phyloP scores from a whole-genome alignment of 257 asterid genomes.

The Gentiana straminea region DNA sequence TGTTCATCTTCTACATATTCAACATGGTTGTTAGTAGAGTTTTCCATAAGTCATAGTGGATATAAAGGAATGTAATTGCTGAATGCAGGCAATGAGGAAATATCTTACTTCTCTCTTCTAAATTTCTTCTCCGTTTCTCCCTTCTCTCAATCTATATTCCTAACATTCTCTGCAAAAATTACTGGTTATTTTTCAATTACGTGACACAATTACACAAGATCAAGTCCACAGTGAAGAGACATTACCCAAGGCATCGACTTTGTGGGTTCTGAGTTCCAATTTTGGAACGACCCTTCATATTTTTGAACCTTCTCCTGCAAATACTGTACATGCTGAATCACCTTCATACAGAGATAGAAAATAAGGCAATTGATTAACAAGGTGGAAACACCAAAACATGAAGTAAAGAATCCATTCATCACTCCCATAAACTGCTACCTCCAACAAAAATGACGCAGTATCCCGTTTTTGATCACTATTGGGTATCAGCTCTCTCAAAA shows the following conservation, averaged over 20 bases:
- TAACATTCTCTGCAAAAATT: too few species aligned
- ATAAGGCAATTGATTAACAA: constrained; percentile 15
- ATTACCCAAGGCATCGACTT: constrained; percentile 96
- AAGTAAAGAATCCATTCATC: too few species aligned
- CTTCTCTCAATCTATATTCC: too few species aligned
- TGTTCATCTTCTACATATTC: too few species aligned
- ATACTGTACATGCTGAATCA: constrained; percentile 72
- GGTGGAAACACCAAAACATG: neutral
- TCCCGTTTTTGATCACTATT: constrained; percentile 81
- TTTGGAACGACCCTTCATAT: constrained; percentile 72
- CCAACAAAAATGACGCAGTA: constrained; percentile 79
- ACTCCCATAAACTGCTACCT: constrained; percentile 26
- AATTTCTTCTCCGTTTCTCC: too few species aligned
- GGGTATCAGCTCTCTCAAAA: constrained; percentile 83
- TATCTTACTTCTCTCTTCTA: too few species aligned
- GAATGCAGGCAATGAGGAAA: too few species aligned
- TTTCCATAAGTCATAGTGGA: too few species aligned
- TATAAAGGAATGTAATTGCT: too few species aligned
- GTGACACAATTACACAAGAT: too few species aligned
- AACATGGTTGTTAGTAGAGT: too few species aligned
- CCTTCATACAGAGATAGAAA: constrained; percentile 36
- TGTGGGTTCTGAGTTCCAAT: constrained; percentile 82
- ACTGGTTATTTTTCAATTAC: too few species aligned
- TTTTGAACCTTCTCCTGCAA: constrained; percentile 75
- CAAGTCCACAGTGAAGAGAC: constrained; percentile 4